These are phyloP conservation scores for Daedaleopsis sinensis DNA, from an alignment of 768 basidiomycete genomes.

Conservation along the genomic window DNA sequence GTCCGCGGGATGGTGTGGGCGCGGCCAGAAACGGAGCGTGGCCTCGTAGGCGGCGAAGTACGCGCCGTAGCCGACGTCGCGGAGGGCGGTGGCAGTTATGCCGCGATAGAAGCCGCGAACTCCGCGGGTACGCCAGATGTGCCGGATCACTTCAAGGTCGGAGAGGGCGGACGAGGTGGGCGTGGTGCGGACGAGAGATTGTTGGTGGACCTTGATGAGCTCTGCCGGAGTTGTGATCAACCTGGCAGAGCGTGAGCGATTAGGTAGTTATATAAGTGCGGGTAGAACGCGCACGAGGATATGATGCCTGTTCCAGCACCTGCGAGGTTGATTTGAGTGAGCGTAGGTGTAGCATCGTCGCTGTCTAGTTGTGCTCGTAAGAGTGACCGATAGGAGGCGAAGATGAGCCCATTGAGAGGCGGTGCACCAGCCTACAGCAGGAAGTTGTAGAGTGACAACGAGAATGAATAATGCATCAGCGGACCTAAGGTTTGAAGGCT, in stretches of 20 bases:
- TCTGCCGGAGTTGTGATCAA: constrained; percentile 84
- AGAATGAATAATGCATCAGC: neutral
- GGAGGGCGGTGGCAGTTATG: constrained; percentile 66
- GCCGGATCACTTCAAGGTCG: constrained; percentile 52
- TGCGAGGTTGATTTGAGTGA: constrained; percentile 74
- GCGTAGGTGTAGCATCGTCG: constrained; percentile 53
- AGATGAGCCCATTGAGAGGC: constrained; percentile 84
- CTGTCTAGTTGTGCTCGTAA: constrained; percentile 64
- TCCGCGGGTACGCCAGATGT: constrained; percentile 59
- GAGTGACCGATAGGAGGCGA: constrained; percentile 82
- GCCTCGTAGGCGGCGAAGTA: constrained; percentile 80
- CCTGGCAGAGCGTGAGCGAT: constrained; percentile 38
- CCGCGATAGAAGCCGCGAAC: constrained; percentile 78
- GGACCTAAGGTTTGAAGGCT: neutral
- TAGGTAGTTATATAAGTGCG: neutral
- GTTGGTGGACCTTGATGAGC: constrained; percentile 86
- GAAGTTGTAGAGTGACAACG: neutral
- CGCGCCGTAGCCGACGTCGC: constrained; percentile 83
- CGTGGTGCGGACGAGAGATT: constrained; percentile 43
- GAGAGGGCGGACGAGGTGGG: constrained; percentile 27
- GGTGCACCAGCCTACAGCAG: constrained; percentile 48
- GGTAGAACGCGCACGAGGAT: constrained; percentile 64
- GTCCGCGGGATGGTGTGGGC: constrained; percentile 15
- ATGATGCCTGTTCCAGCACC: constrained; percentile 81
- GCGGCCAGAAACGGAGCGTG: constrained; percentile 53